Evolutionary conservation across 106 monocot species (phyloP).

Genomic region (Dendrobium officinale): DNA sequence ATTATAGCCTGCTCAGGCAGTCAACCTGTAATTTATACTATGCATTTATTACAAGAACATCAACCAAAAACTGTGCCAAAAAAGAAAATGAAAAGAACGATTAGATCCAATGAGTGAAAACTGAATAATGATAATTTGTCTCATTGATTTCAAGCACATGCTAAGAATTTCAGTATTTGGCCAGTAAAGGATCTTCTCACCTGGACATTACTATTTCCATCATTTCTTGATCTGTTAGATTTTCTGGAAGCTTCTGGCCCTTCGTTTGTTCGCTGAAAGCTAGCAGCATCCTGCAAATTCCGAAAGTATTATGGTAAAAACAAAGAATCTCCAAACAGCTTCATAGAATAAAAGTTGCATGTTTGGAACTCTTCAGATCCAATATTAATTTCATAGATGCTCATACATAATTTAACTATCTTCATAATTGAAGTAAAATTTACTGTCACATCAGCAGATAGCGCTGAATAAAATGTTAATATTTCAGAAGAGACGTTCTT

Average conservation of each 20-base stretch:
- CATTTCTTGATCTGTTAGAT: constrained; percentile 74
- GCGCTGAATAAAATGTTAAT: neutral
- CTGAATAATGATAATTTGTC: neutral
- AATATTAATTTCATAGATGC: neutral
- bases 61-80: neutral
- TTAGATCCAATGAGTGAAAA: neutral
- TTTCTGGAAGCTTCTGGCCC: constrained; percentile 54
- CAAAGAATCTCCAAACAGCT: neutral
- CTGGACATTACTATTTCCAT: constrained; percentile 91
- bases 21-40: neutral
- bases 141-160: neutral
- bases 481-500: neutral
- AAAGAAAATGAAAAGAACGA: neutral
- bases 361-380: constrained; percentile 1
- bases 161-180: neutral
- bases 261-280: constrained; percentile 80
- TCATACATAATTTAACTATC: neutral
- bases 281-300: constrained; percentile 75
- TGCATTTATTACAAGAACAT: neutral
- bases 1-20: neutral
- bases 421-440: neutral
- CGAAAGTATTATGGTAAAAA: neutral
- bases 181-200: constrained; percentile 20
- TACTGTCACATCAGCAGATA: neutral
- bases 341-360: neutral